Evolutionary conservation across 2,329 filamentous ascomycete species (phyloP).

Genomic region (Byssothecium circinans): DNA sequence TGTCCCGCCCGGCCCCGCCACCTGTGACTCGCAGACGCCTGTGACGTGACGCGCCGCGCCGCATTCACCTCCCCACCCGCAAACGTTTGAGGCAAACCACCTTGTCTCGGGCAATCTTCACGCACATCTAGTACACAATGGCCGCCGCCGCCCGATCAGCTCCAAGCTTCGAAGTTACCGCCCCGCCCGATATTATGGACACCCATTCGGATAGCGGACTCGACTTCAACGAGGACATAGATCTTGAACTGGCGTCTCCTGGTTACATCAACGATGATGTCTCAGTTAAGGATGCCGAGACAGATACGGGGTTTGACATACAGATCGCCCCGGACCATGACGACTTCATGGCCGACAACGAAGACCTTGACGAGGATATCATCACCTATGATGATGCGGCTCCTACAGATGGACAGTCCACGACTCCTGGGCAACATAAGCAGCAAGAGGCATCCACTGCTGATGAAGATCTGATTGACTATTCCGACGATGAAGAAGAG

Average conservation of each 20-base stretch:
- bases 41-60: constrained; percentile 19
- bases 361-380: constrained; percentile 32
- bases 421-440: constrained; percentile 1
- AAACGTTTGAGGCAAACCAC: not conserved
- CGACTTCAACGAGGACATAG: constrained; percentile 60
- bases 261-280: constrained; percentile 45
- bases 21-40: constrained; percentile 7
- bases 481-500: constrained; percentile 36
- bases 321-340: constrained; percentile 29
- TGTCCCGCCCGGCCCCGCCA: constrained; percentile 8
- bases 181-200: constrained; percentile 58
- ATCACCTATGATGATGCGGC: constrained; percentile 16
- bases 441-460: constrained; percentile 10
- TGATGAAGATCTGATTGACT: constrained; percentile 39
- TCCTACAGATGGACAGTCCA: constrained; percentile 6
- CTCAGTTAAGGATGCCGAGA: constrained; percentile 56
- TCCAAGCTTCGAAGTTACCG: constrained; percentile 34
- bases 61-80: constrained; percentile 8
- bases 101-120: not conserved
- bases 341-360: constrained; percentile 43
- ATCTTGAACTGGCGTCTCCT: constrained; percentile 28
- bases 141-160: constrained; percentile 24
- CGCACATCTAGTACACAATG: constrained; percentile 16
- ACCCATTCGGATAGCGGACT: constrained; percentile 55
- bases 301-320: constrained; percentile 25